Conservation (phyloP, 345 rosid species). For the Dovyalis caffra region DNA sequence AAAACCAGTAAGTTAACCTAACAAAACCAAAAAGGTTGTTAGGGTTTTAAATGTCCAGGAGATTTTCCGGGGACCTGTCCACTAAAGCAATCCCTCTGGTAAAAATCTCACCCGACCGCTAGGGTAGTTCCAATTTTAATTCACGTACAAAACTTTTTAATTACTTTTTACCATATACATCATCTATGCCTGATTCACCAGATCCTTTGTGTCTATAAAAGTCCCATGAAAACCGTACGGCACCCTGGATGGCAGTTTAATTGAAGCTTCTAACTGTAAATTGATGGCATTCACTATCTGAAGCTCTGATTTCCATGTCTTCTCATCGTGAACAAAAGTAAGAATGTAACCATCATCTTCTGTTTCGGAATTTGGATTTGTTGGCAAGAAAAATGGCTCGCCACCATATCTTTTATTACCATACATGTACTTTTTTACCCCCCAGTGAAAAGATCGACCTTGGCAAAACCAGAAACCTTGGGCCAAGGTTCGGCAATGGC, state of each 20-base stretch:
- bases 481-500: constrained; percentile 99
- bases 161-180: neutral
- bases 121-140: too few relatives aligned
- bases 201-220: constrained; percentile 56
- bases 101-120: too few relatives aligned
- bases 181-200: constrained; percentile 61
- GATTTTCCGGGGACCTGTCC: constrained; percentile 44
- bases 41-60: constrained; percentile 13
- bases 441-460: constrained; percentile 75
- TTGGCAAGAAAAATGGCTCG: constrained; percentile 76
- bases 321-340: constrained; percentile 79
- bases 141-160: too few relatives aligned
- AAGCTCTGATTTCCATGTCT: constrained; percentile 74
- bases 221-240: constrained; percentile 98
- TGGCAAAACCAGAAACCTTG: constrained; percentile 81
- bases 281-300: constrained; percentile 69
- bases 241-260: constrained; percentile 81
- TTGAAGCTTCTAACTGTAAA: constrained; percentile 61
- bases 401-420: constrained; percentile 75
- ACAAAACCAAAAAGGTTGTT: constrained; percentile 11
- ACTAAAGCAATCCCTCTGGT: constrained; percentile 42
- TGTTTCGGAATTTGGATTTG: constrained; percentile 28
- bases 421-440: constrained; percentile 54
- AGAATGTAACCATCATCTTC: constrained; percentile 87
- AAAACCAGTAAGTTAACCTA: neutral